A percentile compares a stretch with the other conserved stretches of the same genome.
phyloP scores from a whole-genome alignment of 441 rosid genomes.

The Adansonia rubrostipa region DNA sequence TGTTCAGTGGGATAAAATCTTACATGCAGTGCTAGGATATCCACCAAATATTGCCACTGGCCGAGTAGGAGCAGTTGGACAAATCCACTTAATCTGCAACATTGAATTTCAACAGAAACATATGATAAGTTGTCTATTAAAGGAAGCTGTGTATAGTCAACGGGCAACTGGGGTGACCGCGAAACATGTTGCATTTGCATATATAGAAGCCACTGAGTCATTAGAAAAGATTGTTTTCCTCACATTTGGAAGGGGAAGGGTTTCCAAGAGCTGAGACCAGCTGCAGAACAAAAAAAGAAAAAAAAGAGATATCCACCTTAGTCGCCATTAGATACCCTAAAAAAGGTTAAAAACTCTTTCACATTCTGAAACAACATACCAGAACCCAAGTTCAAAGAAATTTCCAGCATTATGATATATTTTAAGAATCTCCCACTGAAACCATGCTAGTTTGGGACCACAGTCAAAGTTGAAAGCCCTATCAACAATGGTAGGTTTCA shows the following conservation, averaged over 20 bases:
- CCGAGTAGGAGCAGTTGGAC: conserved; percentile 64
- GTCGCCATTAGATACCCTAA: conserved; percentile 20
- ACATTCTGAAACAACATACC: conserved; percentile 25
- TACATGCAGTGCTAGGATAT: conserved; percentile 60
- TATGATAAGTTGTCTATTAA: conserved; percentile 18
- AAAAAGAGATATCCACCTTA: conserved; percentile 29
- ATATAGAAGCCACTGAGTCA: conserved; percentile 20
- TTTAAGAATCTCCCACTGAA: conserved; percentile 14
- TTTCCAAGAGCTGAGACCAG: conserved; percentile 41
- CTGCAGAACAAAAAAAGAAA: conserved; percentile 50
- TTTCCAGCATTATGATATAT: conserved; percentile 18
- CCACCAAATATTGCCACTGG: conserved; percentile 61
- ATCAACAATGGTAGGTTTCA: conserved; percentile 21
- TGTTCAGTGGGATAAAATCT: conserved; percentile 26
- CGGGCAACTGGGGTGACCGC: not conserved
- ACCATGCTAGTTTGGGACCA: conserved; percentile 35
- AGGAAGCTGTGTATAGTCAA: not conserved
- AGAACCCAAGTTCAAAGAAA: conserved; percentile 12
- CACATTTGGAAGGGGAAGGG: conserved; percentile 80
- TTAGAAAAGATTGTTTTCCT: conserved; percentile 29
- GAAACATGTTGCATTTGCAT: conserved; percentile 16
- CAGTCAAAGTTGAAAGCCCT: conserved; percentile 20
- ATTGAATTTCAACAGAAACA: conserved; percentile 17
- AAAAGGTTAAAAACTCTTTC: not conserved
- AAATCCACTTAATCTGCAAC: conserved; percentile 64